Conservation (phyloP, 192 early-diverging fungal species). For the Spizellomyces punctatus region DNA sequence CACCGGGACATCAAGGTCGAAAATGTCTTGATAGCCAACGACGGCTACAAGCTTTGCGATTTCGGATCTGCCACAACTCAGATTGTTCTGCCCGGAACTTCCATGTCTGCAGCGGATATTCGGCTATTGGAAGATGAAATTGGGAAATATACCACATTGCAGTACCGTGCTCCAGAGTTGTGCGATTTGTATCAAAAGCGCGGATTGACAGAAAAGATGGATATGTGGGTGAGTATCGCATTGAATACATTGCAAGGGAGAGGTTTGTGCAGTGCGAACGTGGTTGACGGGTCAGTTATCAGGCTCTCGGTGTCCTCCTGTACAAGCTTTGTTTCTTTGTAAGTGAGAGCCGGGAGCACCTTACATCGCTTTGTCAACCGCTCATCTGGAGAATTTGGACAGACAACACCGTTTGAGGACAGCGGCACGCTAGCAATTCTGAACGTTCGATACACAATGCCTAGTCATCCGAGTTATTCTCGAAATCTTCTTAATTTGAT, state of each 20-base stretch:
- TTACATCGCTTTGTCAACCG: no score
- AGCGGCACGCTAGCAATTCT: slow-evolving; percentile 84
- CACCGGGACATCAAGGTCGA: slow-evolving; percentile 85
- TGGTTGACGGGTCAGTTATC: background rate
- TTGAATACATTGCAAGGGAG: background rate
- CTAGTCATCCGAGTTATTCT: slow-evolving; percentile 63
- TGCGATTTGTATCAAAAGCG: slow-evolving; percentile 84
- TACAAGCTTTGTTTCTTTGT: slow-evolving; percentile 94
- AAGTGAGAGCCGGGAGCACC: slow-evolving; percentile 13
- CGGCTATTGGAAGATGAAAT: slow-evolving; percentile 87
- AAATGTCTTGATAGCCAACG: slow-evolving; percentile 65
- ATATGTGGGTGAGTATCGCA: slow-evolving; percentile 48
- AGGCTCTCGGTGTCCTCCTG: slow-evolving; percentile 90
- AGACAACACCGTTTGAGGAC: slow-evolving; percentile 94
- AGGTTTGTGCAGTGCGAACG: no score
- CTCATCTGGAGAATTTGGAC: background rate
- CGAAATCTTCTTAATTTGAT: slow-evolving; percentile 44
- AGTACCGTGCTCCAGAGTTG: slow-evolving; percentile 96
- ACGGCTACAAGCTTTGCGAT: slow-evolving; percentile 89
- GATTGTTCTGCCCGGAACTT: slow-evolving; percentile 54
- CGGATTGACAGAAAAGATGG: slow-evolving; percentile 84
- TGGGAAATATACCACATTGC: slow-evolving; percentile 80
- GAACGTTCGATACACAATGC: slow-evolving; percentile 83
- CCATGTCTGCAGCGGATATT: slow-evolving; percentile 68
- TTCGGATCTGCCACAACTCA: slow-evolving; percentile 87